phyloP scores from a whole-genome alignment of 352 stramenopile genomes.

The Globisporangium canariense region DNA sequence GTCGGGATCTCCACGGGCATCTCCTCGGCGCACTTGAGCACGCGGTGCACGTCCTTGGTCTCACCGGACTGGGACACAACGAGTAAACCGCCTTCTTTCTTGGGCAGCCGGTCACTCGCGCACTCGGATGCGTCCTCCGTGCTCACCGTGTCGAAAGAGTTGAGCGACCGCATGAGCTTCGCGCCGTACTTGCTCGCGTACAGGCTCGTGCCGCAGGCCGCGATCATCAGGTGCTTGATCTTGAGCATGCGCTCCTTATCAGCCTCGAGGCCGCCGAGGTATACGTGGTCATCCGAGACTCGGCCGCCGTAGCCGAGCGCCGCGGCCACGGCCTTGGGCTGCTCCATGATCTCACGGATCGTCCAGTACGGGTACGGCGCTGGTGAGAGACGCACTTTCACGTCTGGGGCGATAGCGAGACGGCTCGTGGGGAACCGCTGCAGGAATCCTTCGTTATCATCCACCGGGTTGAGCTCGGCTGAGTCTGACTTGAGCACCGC shows the following conservation, averaged over 20 bases:
- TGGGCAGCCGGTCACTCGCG: conserved; percentile 86
- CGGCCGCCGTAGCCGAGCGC: conserved; percentile 93
- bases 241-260: conserved; percentile 88
- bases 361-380: conserved; percentile 96
- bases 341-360: conserved; percentile 94
- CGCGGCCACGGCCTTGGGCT: conserved; percentile 94
- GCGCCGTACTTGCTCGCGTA: conserved; percentile 95
- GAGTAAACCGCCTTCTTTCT: conserved; percentile 88
- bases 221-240: conserved; percentile 94
- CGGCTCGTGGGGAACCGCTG: conserved; percentile 85
- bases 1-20: conserved; percentile 62
- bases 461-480: conserved; percentile 88
- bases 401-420: conserved; percentile 90
- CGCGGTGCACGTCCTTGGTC: conserved; percentile 96
- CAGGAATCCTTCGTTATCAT: conserved; percentile 75
- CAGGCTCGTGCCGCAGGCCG: conserved; percentile 93
- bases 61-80: conserved; percentile 98
- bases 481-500: conserved; percentile 93
- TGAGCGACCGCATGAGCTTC: conserved; percentile 96
- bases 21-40: conserved; percentile 88
- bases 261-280: conserved; percentile 91
- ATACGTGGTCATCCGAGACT: conserved; percentile 92
- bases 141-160: conserved; percentile 91
- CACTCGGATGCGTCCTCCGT: conserved; percentile 92
- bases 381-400: conserved; percentile 93